Evolutionary conservation across 345 rosid species (phyloP), one percentile per base, ranked within the genome.

Genomic region (Xanthoceras sorbifolium): DNA sequence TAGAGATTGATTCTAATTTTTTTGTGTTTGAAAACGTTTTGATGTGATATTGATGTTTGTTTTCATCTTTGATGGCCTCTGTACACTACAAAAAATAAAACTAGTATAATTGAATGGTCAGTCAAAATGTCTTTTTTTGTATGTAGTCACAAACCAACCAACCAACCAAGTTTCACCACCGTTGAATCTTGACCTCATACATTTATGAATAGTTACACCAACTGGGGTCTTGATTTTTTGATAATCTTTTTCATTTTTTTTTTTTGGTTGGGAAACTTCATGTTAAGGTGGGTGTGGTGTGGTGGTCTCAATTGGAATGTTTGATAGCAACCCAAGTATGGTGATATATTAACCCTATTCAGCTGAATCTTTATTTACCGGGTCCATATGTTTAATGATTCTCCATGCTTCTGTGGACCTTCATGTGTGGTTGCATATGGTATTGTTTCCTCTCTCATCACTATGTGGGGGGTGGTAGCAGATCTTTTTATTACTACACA

Each of bases 321-420:
- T 55, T 57, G 77, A 80, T 82, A 59, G 87, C 73, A 74, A 77
- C 80, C 62, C 6, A 38, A 75, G 75, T 12, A 66, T 64, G 66
- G 65, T 44, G 69, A 61, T 46, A 59, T 67, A 12, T 29, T 22
- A 57, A 57, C 62, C 26, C 28, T n/a, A 55, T n/a, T n/a, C 17
- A 55, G 6, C 18, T 64, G 78, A 54, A 60, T 79, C 77, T 73
- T 70, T 71, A 10, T 38, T 23, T 40, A 29, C 9, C 61, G 83
- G 83, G 83, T 76, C 74, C 84, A 69, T 61, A 6, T 69, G 73
- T 64, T 82, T 66, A 79, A 74, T 74, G 79, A 36, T 67, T 81
- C 68, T 76, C 78, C 80, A 50, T 74, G 62, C 65, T 74, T 52
- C n/a, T 64, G 48, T 14, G 87, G 78, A 69, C 82, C 80, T 40